These are phyloP conservation scores for Prinsepia uniflora DNA, from an alignment of 306 rosid species.

Conservation along the genomic window DNA sequence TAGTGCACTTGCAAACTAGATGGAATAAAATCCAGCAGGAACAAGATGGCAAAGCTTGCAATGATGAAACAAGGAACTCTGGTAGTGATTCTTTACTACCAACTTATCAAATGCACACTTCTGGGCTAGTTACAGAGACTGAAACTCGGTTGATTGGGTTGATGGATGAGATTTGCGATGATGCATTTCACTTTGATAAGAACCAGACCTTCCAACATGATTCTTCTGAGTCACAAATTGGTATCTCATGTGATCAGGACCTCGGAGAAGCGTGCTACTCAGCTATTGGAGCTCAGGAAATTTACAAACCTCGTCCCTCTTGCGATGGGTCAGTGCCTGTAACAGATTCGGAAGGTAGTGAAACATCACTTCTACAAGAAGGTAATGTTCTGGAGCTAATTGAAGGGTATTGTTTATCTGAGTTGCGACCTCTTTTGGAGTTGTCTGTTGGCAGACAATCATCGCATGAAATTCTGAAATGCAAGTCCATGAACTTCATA, in stretches of 20 bases:
- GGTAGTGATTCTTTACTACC: constrained; percentile 33
- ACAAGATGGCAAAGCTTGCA: constrained; percentile 48
- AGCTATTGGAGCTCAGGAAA: constrained; percentile 41
- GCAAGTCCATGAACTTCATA: constrained; percentile 32
- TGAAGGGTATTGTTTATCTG: constrained; percentile 69
- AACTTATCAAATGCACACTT: constrained; percentile 40
- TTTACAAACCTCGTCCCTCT: constrained; percentile 33
- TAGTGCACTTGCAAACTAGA: constrained; percentile 88
- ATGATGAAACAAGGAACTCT: constrained; percentile 29
- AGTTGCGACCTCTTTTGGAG: constrained; percentile 48
- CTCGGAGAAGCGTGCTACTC: constrained; percentile 35
- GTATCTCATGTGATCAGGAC: constrained; percentile 44
- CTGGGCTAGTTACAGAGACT: constrained; percentile 32
- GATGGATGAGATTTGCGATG: constrained; percentile 87
- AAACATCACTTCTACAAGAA: constrained; percentile 46
- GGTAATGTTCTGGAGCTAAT: constrained; percentile 58
- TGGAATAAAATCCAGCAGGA: constrained; percentile 79
- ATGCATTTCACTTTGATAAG: constrained; percentile 57
- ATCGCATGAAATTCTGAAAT: constrained; percentile 35
- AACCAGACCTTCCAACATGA: constrained; percentile 31
- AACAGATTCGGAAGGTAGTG: constrained; percentile 46
- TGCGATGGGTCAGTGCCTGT: constrained; percentile 42
- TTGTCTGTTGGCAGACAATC: constrained; percentile 48
- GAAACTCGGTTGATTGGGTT: constrained; percentile 51
- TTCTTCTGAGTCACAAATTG: constrained; percentile 39